Conservation (phyloP, 2,329 filamentous ascomycete species). For the Volutella citrinella region DNA sequence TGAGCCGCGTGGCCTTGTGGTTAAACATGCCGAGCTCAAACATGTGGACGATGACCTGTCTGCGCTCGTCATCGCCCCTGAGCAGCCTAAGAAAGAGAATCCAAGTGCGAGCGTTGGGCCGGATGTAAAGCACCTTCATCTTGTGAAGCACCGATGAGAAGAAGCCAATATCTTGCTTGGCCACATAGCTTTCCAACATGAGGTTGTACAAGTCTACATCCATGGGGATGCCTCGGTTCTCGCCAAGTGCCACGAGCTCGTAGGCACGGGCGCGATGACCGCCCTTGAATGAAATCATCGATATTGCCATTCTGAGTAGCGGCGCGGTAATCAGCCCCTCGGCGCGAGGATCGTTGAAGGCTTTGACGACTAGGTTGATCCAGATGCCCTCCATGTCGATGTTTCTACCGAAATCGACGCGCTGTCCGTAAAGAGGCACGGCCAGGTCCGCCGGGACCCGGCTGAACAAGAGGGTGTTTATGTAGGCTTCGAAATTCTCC, state of each 20-base stretch:
- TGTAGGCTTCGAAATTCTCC: slow-evolving; percentile 39
- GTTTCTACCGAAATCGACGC: slow-evolving; percentile 22
- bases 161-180: slow-evolving; percentile 36
- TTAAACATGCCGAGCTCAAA: slow-evolving; percentile 41
- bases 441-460: slow-evolving; percentile 32
- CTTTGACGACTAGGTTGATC: slow-evolving; percentile 34
- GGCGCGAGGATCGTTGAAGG: slow-evolving; percentile 36
- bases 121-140: slow-evolving; percentile 39
- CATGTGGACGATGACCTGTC: slow-evolving; percentile 46
- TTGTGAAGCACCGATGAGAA: slow-evolving; percentile 39
- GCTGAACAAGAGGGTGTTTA: slow-evolving; percentile 38
- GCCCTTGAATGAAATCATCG: slow-evolving; percentile 35
- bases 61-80: slow-evolving; percentile 54
- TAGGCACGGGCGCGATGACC: slow-evolving; percentile 33
- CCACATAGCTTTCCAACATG: slow-evolving; percentile 39
- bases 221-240: slow-evolving; percentile 36
- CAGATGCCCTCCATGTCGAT: slow-evolving; percentile 38
- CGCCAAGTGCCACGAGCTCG: slow-evolving; percentile 35
- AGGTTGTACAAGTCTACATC: slow-evolving; percentile 48
- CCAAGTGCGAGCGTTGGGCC: slow-evolving; percentile 47
- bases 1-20: slow-evolving; percentile 31
- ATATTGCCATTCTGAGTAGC: slow-evolving; percentile 43
- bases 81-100: slow-evolving; percentile 49
- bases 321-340: slow-evolving; percentile 34
- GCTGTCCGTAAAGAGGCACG: slow-evolving; percentile 33